Base-by-base conservation (phyloP, 352 stramenopile genomes). In the Phytophthora meadii region DNA sequence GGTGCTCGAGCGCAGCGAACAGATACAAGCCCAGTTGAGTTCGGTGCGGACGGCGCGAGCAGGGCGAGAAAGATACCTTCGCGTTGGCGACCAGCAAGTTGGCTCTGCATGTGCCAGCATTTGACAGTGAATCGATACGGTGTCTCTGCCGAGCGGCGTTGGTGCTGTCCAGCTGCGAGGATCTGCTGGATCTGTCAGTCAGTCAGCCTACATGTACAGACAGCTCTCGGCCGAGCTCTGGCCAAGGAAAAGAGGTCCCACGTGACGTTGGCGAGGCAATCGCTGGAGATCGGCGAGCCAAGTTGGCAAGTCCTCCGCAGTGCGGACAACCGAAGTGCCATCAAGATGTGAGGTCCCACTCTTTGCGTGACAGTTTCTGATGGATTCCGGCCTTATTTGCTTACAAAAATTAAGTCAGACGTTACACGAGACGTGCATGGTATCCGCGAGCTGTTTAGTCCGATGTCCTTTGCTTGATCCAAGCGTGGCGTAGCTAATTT, bases 361-460 rank as follows among this genome's bases (percentile, higher is more conserved):
- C 5, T 54, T 52, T 39, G 27, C 10, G n/a, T 67, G 66, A 74
- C 66, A 66, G 53, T 65, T 74, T 74, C 66, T 70, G 66, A 74
- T 68, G 52, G 53, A 56, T 63, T 74, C 66, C 46, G 66, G 60
- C 44, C 66, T 56, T 27, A 64, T 34, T 19, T 7, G 0, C 36
- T 27, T 54, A 66, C 28, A 63, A 58, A 52, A 45, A 1, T 1
- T 41, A 54, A 54, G 45, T 54, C 28, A 37, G 0, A 0, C 5
- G 1, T 28, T 39, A 25, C 14, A 17, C 3, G 22, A 32, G 8
- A 24, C 32, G 32, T 22, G 30, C 9, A 36, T 36, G 8, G 9
- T 4, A 36, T 36, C 30, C 0, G 3, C 4, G 30, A 36, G 30
- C 30, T 36, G 48, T 44, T 54, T 54, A 54, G 48, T 54, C 30